Evolutionary conservation across 2,329 filamentous ascomycete species (phyloP), one percentile per base, ranked within the genome.

Genomic region (Xylariaceae sp.): DNA sequence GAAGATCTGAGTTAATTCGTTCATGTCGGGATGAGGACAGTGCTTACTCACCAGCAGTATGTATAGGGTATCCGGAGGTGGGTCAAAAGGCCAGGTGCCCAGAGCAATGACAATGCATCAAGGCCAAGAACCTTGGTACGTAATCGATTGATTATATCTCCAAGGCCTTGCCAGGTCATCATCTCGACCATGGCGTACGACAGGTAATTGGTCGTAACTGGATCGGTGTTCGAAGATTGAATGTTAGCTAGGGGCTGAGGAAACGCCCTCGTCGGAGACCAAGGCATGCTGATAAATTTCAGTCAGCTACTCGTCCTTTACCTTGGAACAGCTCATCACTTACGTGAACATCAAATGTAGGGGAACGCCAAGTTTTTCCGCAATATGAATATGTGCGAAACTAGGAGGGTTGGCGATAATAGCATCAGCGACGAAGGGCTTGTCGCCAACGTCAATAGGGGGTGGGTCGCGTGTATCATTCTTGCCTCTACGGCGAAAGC

Each of bases 121-220:
- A 96, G 71, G 21, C 86, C 85, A 21, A 65, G 62, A 12, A 79
- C 79, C 47, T 83, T 82, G 53, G 85, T 82, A 42, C 91, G 77
- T 59, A 95, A 96, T 10, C 83, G 78, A 61, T 97, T 96, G 61
- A 96, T 92, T 5, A 96, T 74, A 64, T 96, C 91, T 29, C 91
- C 91, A 4, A 95, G 70, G 0, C 89, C 90, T 66, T 95, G 89
- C 89, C 89, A 95, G 10, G 90, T 91, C 75, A 95, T 82, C 79
- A 94, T 88, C 55, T 95, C 90, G 2, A 95, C 86, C 17, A 95
- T 71, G 0, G 85, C 82, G 58, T 95, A 95, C 0, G 85, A 87
- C 45, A 94, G 75, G 59, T 88, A 92, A 56, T 93, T 95, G 1
- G 87, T 64, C 11, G 62, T 64, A 12, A 64, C 79, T 5, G 80